Conservation (phyloP, 805 yeast species). For the Ogataea populi-albae region DNA sequence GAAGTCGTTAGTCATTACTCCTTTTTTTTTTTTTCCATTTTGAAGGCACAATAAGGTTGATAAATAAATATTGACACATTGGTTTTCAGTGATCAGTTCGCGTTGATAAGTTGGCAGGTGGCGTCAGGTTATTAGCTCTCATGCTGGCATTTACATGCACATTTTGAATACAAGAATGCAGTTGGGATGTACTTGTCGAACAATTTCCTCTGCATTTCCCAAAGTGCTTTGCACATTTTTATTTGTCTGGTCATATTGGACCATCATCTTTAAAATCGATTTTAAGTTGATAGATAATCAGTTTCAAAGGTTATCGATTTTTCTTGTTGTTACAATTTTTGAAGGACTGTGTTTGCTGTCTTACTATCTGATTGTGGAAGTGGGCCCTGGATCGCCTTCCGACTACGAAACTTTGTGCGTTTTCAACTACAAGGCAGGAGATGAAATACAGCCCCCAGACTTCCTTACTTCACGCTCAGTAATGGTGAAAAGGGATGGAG, state of each 20-base stretch:
- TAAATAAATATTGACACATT: slow-evolving; percentile 3
- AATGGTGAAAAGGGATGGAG: slow-evolving; percentile 54
- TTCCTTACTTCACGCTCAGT: slow-evolving; percentile 39
- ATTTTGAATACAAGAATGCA: no score
- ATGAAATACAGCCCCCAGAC: slow-evolving; percentile 38
- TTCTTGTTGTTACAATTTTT: slow-evolving; percentile 29
- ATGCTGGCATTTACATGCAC: no score
- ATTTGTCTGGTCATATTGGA: slow-evolving; percentile 49
- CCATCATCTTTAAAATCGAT: slow-evolving; percentile 30
- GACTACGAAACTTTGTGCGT: slow-evolving; percentile 47
- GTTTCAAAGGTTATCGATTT: slow-evolving; percentile 19
- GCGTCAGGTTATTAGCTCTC: no score
- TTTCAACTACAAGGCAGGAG: slow-evolving; percentile 17
- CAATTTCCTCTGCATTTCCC: slow-evolving; percentile 45
- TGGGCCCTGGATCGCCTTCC: slow-evolving; percentile 65
- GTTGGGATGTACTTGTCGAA: slow-evolving; percentile 30
- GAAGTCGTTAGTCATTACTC: no score
- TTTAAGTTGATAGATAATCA: slow-evolving; percentile 20
- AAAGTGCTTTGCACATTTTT: slow-evolving; percentile 42
- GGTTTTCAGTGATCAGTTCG: no score
- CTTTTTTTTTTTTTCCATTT: no score
- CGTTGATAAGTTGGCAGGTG: no score
- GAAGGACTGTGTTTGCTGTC: slow-evolving; percentile 42
- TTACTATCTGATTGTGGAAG: slow-evolving; percentile 49
- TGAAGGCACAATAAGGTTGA: slow-evolving; percentile 4